Evolutionary conservation across 1,139 yeast genomes (phyloP).

Genomic region (Scheffersomyces segobiensis): DNA sequence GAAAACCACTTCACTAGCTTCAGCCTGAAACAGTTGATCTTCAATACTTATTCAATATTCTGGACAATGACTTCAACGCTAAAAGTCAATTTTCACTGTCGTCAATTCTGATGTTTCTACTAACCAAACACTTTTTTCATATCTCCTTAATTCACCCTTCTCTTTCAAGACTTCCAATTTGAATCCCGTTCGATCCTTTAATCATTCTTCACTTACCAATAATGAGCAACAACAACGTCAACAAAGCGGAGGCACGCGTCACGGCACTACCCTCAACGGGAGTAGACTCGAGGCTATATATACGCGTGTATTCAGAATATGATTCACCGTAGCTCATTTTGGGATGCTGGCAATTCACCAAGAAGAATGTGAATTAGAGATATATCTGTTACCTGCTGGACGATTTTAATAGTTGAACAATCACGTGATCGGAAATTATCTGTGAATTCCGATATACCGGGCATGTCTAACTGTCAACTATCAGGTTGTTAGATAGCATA

Average conservation of each 20-base stretch:
- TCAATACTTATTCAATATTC: too few species aligned
- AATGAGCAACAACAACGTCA: slow-evolving; percentile 14
- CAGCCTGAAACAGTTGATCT: too few species aligned
- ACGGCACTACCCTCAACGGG: slow-evolving; percentile 23
- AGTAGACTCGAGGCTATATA: slow-evolving; percentile 23
- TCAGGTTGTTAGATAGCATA: too few species aligned
- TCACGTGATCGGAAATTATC: neutral
- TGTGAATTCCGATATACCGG: neutral
- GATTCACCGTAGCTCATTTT: slow-evolving; percentile 29
- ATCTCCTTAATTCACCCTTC: neutral
- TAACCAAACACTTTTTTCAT: neutral
- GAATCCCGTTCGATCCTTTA: neutral
- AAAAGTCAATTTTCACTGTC: too few species aligned
- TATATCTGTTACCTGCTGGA: neutral
- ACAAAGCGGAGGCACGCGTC: slow-evolving; percentile 14
- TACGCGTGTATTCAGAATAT: slow-evolving; percentile 29
- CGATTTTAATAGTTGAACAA: neutral
- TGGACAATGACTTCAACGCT: neutral
- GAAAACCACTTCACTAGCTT: neutral
- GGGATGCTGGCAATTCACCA: slow-evolving; percentile 1
- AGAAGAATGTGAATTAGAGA: neutral
- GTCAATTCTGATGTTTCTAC: neutral
- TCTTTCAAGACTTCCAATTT: neutral
- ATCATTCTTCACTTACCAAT: neutral
- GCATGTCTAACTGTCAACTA: too few species aligned